Base-by-base conservation (phyloP, 192 early-diverging fungal species). In the Rhizophagus prolifer region DNA sequence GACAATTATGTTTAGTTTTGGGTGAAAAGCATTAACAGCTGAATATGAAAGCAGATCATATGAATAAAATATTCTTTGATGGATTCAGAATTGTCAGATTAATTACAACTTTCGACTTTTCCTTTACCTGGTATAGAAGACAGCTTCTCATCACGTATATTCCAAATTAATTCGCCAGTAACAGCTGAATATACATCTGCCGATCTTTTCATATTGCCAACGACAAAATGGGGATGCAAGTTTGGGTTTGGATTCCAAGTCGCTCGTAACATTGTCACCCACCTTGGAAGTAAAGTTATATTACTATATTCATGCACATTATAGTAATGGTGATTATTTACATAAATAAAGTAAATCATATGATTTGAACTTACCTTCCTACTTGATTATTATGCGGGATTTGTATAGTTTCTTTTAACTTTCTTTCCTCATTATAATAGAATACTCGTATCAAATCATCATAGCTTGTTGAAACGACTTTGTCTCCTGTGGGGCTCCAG, bases 181-280 rank as follows among this genome's bases (percentile, higher is more conserved):
- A 82, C 82, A 38, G 87, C 83, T 3, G 86, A 88, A 77, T 81
- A 89, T n/a, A 92, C 78, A 77, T 90, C 88, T 9, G 90, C 82
- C 1, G 84, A 81, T 63, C 86, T 85, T 59, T 84, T 84, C 91
- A 92, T 91, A 78, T 91, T 91, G n/a, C 90, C 91, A 72, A 92
- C 79, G 2, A 82, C 70, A 78, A 90, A 86, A 28, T 85, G 82
- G n/a, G 83, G 81, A 65, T 79, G 81, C 79, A 74, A 81, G 41
- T 78, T 81, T 58, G 80, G 75, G 60, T 84, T 85, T 21, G 75
- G 77, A 41, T 85, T 82, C 91, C 91, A 92, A 4, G 78, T 80
- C 3, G 90, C 86, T 14, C 89, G 87, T 54, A 92, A 85, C 78
- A 87, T 86, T 1, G 90, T 89, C 26, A 91, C 87, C 91, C 91